Base-by-base conservation (phyloP, 805 yeast species). In the Starmera dryadoides region DNA sequence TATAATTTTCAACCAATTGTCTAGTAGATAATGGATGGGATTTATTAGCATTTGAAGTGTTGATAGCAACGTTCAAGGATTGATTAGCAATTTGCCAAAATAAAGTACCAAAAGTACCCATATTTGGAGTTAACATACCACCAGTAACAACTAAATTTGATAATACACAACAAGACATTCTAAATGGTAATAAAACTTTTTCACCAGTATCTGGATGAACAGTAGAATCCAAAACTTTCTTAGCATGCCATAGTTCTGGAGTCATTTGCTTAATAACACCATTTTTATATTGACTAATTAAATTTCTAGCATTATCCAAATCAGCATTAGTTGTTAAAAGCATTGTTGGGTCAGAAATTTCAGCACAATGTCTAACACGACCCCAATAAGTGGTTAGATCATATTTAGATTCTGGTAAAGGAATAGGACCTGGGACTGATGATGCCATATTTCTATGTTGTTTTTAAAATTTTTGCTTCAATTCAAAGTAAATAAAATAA, bases 1-100 rank as follows among this genome's bases (percentile, higher is more conserved):
- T 68, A 58, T 93, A 93, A 59, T 86, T 86, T 34, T 83, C 77
- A 28, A 80, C 66, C 37, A 93, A 69, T 62, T 93, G 96, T 38
- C 66, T 52, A 1, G 89, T 83, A 4, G 91, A 69, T 60, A 93
- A 69, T 1, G 96, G 96, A 52, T 89, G 95, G 0, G 95, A 84
- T 58, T 93, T 93, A 68, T 93, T 93, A 26, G 96, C 91, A 56
- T 93, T 93, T 33, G 98, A 93, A 32, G 93, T 86, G 63, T 93
- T 93, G 49, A 93, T 86, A 3, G 98, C 98, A 41, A 93, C 99
- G 56, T 93, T 93, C 47, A 93, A 71, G 18, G 96, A 86, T 64
- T 93, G 99, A 64, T 93, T 93, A 17, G 97, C 95, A 59, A 93
- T 77, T 65, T 93, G 99, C 99, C 98, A 93, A 63, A 93, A 91